Conservation (phyloP, 768 basidiomycete species). For the Suillus paluster region DNA sequence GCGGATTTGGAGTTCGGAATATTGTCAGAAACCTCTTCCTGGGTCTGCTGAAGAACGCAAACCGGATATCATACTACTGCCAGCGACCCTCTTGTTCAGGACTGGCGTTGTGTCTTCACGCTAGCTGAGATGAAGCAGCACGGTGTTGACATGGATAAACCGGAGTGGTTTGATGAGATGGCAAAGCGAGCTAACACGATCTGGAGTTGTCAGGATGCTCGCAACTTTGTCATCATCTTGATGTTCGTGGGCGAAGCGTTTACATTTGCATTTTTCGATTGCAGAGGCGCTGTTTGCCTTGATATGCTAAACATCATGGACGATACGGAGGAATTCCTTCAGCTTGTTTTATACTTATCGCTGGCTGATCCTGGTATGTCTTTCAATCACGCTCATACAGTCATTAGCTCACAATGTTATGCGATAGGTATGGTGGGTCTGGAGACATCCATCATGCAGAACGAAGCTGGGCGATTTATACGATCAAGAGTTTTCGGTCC, state of each 20-base stretch:
- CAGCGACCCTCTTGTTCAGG: not conserved
- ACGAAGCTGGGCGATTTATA: not conserved
- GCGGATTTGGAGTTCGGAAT: not conserved
- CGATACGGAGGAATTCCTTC: not conserved
- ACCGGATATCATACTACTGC: not conserved
- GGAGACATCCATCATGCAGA: not conserved
- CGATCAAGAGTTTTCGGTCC: not conserved
- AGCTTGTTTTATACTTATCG: not conserved
- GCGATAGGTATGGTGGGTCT: not conserved
- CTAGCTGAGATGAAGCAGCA: not conserved
- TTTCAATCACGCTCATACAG: not conserved
- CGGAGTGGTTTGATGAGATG: not conserved
- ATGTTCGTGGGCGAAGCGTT: not conserved
- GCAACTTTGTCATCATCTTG: not conserved
- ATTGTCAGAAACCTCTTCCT: not conserved
- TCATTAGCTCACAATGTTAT: not conserved
- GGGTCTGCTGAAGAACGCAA: not conserved
- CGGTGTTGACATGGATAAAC: not conserved
- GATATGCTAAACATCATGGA: not conserved
- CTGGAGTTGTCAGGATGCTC: not conserved
- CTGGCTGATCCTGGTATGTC: not conserved
- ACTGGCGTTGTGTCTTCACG: not conserved
- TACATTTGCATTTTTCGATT: not conserved
- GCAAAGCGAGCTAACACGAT: not conserved
- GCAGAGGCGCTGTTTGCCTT: not conserved